Conservation (phyloP, 1,284 basidiomycete species). For the Rhodotorula sp. region DNA sequence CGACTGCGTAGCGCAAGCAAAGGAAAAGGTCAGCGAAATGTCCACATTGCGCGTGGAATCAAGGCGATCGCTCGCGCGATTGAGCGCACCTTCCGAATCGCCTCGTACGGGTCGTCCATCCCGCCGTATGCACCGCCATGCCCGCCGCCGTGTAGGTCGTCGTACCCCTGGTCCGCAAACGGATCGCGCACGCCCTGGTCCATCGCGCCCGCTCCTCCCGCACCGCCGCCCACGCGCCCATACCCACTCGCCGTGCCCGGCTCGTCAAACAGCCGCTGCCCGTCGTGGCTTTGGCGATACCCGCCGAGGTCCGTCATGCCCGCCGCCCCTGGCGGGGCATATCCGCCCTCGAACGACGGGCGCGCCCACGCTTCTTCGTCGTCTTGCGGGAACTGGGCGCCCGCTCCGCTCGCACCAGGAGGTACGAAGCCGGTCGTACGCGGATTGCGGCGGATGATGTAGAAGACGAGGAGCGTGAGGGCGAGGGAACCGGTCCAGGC, state of each 20-base stretch:
- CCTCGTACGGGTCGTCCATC: conserved; percentile 32
- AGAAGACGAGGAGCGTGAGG: conserved; percentile 16
- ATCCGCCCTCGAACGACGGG: conserved; percentile 1
- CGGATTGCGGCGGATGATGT: conserved; percentile 19
- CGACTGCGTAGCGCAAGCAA: not conserved
- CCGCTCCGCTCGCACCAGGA: not conserved
- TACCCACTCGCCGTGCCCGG: not conserved
- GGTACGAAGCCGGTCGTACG: conserved; percentile 19
- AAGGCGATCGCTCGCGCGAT: not conserved
- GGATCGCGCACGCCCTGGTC: conserved; percentile 17
- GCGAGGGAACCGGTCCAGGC: conserved; percentile 20
- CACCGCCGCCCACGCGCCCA: not conserved
- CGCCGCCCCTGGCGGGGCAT: too few relatives aligned
- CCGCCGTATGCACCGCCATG: not conserved
- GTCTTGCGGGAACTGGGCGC: conserved; percentile 15
- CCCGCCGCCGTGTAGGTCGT: not conserved
- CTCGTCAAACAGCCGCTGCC: conserved; percentile 22
- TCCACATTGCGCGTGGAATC: too few relatives aligned
- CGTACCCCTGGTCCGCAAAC: conserved; percentile 27
- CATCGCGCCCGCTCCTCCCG: not conserved
- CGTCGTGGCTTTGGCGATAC: conserved; percentile 17
- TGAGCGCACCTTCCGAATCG: conserved; percentile 32
- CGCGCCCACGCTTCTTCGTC: conserved; percentile 17
- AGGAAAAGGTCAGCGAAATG: too few relatives aligned
- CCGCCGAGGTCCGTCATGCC: not conserved